A percentile compares a stretch with the other conserved stretches of the same genome.
Evolutionary conservation across 495 filamentous ascomycete species (phyloP).

Genomic region (Rostrohypoxylon terebratum): DNA sequence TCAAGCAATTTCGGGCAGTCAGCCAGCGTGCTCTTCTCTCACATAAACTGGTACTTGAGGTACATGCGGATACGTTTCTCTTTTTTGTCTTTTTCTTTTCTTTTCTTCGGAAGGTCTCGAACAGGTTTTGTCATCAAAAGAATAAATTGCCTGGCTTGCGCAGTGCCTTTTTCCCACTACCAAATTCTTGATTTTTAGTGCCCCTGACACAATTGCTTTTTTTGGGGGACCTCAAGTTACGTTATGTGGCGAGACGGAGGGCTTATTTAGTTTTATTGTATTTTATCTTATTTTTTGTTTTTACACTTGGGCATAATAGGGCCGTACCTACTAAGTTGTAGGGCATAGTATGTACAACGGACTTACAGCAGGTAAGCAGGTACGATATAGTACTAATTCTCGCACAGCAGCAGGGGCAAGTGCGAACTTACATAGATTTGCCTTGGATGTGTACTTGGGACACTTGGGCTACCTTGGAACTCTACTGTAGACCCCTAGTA

Average conservation of each 20-base stretch:
- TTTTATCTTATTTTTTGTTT: too few relatives aligned
- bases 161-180: slow-evolving; percentile 18
- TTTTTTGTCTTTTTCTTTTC: slow-evolving; percentile 16
- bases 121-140: slow-evolving; percentile 40
- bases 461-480: neutral
- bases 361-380: neutral
- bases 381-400: neutral
- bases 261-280: too few relatives aligned
- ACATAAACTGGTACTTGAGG: slow-evolving; percentile 9
- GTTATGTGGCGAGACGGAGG: neutral
- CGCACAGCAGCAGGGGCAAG: neutral
- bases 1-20: slow-evolving; percentile 40
- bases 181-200: slow-evolving; percentile 37
- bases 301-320: too few relatives aligned
- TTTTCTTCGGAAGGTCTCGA: slow-evolving; percentile 27
- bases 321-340: too few relatives aligned
- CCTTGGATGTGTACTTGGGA: too few relatives aligned
- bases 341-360: neutral
- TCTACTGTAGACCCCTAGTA: slow-evolving; percentile 24
- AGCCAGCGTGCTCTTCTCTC: slow-evolving; percentile 8
- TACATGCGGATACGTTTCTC: slow-evolving; percentile 6
- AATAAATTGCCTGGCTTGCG: slow-evolving; percentile 31
- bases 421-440: neutral
- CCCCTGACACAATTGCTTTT: neutral
- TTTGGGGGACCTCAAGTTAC: slow-evolving; percentile 11